These are phyloP conservation scores for Telfairia occidentalis DNA, from an alignment of 331 rosid species.

Conservation along the genomic window DNA sequence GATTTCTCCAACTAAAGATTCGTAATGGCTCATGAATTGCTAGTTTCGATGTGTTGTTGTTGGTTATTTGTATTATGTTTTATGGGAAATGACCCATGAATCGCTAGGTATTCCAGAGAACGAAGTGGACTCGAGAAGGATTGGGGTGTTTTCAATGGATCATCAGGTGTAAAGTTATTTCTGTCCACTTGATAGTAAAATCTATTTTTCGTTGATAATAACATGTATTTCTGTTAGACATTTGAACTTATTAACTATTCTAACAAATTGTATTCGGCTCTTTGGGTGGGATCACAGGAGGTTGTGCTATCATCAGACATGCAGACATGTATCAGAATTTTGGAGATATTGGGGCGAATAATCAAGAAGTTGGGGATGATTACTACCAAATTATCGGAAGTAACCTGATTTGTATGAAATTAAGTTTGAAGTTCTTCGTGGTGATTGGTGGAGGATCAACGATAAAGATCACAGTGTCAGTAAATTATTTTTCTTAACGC, in stretches of 20 bases:
- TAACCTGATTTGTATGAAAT: slow-evolving; percentile 53
- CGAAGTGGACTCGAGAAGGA: slow-evolving; percentile 61
- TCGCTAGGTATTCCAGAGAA: slow-evolving; percentile 79
- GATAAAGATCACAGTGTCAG: not conserved
- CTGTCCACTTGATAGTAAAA: too few relatives aligned
- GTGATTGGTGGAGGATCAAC: not conserved
- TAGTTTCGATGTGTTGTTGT: slow-evolving; percentile 2
- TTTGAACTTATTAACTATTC: slow-evolving; percentile 10
- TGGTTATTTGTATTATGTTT: not conserved
- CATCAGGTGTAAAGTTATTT: slow-evolving; percentile 24
- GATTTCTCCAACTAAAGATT: not conserved
- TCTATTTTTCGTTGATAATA: not conserved
- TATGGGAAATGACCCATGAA: slow-evolving; percentile 82
- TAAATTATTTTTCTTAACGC: not conserved
- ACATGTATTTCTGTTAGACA: not conserved
- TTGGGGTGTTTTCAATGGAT: slow-evolving; percentile 24
- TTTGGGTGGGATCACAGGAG: slow-evolving; percentile 35
- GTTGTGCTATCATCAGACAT: slow-evolving; percentile 72
- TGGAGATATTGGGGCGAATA: slow-evolving; percentile 88
- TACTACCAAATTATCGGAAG: slow-evolving; percentile 60
- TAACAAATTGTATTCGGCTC: slow-evolving; percentile 1
- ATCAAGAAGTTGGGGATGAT: slow-evolving; percentile 70
- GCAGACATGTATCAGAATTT: slow-evolving; percentile 75
- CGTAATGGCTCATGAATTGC: slow-evolving; percentile 81
- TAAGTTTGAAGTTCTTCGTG: slow-evolving; percentile 9